Evolutionary conservation across 805 yeast genomes (phyloP), one percentile per base, ranked within the genome.

Genomic region (Danielia reshetovae): DNA sequence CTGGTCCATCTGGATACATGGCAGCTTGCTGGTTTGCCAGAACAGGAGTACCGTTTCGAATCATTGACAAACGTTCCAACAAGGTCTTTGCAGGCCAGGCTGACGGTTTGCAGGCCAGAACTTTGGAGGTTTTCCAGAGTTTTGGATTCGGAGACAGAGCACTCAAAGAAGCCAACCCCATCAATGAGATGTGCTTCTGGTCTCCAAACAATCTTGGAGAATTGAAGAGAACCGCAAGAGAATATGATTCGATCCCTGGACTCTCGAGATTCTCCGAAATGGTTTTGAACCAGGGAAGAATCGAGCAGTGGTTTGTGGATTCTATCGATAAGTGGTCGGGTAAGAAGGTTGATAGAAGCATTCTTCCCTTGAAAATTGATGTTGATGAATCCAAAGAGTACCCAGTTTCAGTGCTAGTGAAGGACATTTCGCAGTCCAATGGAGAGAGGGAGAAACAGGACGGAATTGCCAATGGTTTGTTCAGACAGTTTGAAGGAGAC

Each of bases 1-100:
- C 66, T 15, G 66, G 66, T 11, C 66, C 66, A 10, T 59, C 66
- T 7, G 65, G 66, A 6, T 48, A 54, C 25, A 60, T 60, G 65
- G 43, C 55, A 9, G 65, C 62, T 7, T 38, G 34, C 18, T 45
- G 54, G 46, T 44, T 55, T n/a, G 55, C 62, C 7, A 42, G 62
- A 11, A 37, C 56, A 13, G 65, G 63, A 4, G 38, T 51, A 11
- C 35, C 53, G 11, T 48, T 48, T 34, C 42, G 56, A 7, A 52
- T 59, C 27, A 48, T 59, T 31, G 65, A 59, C 45, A 54, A 59
- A 25, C 47, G 65, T 22, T 29, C 54, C 5, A 42, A 32, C 25
- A 49, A 52, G 29, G 38, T 52, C 12, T 55, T 49, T 36, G 42
- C 55, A 5, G 65, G 65, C 5, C 60, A 57, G 35, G 65, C 65